Evolutionary conservation across 176 grass and related monocot genomes (phyloP).

Genomic region (Aechmea fasciata): DNA sequence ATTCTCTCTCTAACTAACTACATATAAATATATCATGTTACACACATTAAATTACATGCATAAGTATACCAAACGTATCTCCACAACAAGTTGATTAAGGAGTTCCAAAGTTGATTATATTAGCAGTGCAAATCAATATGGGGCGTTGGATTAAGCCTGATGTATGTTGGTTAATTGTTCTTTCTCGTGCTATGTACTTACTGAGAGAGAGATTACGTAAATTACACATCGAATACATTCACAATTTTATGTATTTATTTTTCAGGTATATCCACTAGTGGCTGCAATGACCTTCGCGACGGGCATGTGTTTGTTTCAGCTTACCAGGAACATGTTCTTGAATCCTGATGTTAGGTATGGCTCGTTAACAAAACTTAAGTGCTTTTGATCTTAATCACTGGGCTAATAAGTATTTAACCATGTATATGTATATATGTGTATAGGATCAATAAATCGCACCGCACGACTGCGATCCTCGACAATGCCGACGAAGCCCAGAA

Average conservation of each 20-base stretch:
- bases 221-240: neutral
- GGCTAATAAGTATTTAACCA: neutral
- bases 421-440: neutral
- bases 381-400: neutral
- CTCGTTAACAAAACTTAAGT: neutral
- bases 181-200: neutral
- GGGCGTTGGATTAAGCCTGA: neutral
- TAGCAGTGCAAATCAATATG: neutral
- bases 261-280: conserved; percentile 24
- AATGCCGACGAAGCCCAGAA: conserved; percentile 19
- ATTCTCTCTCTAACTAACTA: neutral
- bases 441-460: conserved; percentile 21
- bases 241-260: neutral
- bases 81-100: neutral
- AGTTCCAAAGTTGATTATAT: neutral
- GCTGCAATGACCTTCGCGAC: conserved; percentile 23
- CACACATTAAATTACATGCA: neutral
- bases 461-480: conserved; percentile 19
- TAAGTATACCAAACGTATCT: neutral
- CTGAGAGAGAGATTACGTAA: neutral
- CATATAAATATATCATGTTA: neutral
- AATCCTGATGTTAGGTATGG: conserved; percentile 30
- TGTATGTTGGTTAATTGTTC: neutral
- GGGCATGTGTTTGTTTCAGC: conserved; percentile 24
- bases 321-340: conserved; percentile 24